These are phyloP conservation scores for Verticillium albo-atrum DNA, from an alignment of 2,329 filamentous ascomycete genomes.

Conservation along the genomic window DNA sequence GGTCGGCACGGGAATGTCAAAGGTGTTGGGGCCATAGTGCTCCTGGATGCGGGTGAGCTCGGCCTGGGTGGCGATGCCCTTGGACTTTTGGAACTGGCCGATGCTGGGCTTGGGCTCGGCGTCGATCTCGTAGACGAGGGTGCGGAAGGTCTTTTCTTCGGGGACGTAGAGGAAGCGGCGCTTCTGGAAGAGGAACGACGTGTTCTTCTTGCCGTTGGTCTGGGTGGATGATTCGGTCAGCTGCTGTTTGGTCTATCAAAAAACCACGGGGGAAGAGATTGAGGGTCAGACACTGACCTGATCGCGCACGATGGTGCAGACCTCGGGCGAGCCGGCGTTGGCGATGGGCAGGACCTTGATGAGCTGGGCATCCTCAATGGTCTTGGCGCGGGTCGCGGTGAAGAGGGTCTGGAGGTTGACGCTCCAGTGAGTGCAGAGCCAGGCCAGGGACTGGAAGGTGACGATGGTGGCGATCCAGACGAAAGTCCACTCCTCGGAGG, in stretches of 20 bases:
- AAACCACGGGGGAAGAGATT: not conserved
- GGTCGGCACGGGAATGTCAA: constrained; percentile 94
- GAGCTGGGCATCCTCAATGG: constrained; percentile 68
- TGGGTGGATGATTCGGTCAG: constrained; percentile 21
- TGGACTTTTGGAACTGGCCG: constrained; percentile 71
- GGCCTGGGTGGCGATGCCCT: constrained; percentile 68
- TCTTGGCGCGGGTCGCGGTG: constrained; percentile 67
- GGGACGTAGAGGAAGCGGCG: constrained; percentile 85
- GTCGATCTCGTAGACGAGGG: constrained; percentile 81
- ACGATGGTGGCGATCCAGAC: constrained; percentile 88
- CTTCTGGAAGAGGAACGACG: constrained; percentile 97
- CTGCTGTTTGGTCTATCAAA: no score
- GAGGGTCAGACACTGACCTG: constrained; percentile 39
- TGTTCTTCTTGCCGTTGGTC: constrained; percentile 68
- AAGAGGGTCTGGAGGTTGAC: constrained; percentile 80
- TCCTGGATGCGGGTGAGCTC: constrained; percentile 79
- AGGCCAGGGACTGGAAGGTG: constrained; percentile 81
- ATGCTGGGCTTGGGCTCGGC: constrained; percentile 76
- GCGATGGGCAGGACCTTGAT: constrained; percentile 91
- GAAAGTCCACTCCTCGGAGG: constrained; percentile 96
- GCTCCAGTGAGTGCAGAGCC: constrained; percentile 98
- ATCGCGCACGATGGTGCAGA: constrained; percentile 76
- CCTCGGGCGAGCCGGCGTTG: constrained; percentile 86
- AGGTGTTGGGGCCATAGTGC: constrained; percentile 93
- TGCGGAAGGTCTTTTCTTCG: constrained; percentile 69